Percentiles rank a stretch among this genome's conserved stretches.
Evolutionary conservation across 805 yeast genomes (phyloP).

Genomic region (Wickerhamiella hasegawae): DNA sequence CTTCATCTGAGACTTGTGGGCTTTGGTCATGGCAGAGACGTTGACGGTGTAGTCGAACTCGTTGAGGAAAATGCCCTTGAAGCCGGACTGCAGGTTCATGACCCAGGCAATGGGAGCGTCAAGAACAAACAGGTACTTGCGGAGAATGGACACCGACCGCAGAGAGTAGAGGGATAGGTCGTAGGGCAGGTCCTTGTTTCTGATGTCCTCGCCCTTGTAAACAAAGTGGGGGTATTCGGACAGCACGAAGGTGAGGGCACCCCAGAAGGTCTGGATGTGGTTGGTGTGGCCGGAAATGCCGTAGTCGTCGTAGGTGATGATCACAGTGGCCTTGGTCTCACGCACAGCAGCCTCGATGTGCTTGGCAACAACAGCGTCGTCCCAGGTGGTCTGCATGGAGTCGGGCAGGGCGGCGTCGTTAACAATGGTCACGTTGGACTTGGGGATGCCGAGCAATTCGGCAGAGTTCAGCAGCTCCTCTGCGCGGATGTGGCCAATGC

Average conservation of each 20-base stretch:
- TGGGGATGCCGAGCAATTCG: constrained; percentile 33
- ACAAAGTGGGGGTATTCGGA: too few relatives aligned
- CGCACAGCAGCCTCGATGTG: constrained; percentile 4
- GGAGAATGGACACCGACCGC: constrained; percentile 20
- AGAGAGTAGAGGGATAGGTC: constrained; percentile 9
- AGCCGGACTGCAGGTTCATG: constrained; percentile 6
- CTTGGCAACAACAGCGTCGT: constrained; percentile 25
- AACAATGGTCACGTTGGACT: constrained; percentile 29
- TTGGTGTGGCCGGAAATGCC: constrained; percentile 88
- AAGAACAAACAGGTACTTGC: constrained; percentile 23
- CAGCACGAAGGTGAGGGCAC: constrained; percentile 11
- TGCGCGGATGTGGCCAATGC: constrained; percentile 48
- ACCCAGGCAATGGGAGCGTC: constrained; percentile 17
- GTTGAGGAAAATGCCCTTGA: constrained; percentile 9
- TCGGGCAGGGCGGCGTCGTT: constrained; percentile 41
- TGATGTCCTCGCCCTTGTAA: not conserved
- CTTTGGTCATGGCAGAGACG: constrained; percentile 56
- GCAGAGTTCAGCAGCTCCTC: constrained; percentile 45
- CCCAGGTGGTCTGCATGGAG: constrained; percentile 57
- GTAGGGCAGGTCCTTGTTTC: not conserved
- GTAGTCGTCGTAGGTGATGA: constrained; percentile 62
- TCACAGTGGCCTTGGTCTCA: constrained; percentile 20
- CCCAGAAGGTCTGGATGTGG: constrained; percentile 31
- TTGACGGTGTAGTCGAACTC: constrained; percentile 16
- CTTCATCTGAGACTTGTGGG: constrained; percentile 80